Evolutionary conservation across 257 asterid genomes (phyloP).

Genomic region (Paraleonurus japonicus): DNA sequence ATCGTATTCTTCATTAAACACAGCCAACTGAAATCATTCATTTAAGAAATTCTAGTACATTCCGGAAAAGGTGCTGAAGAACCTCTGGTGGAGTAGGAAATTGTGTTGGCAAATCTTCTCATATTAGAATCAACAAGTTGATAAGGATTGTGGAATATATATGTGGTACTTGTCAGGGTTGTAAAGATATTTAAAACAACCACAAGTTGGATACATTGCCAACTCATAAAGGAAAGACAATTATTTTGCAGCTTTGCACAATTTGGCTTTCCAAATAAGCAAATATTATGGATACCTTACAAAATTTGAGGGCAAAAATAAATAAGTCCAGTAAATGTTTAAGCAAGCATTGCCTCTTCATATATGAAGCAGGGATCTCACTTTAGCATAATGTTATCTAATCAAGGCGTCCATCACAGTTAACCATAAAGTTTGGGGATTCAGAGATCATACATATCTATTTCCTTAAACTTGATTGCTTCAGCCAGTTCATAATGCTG

Average conservation of each 20-base stretch:
- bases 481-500: slow-evolving; percentile 86
- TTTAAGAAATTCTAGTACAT: background rate
- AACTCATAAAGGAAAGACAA: background rate
- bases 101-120: background rate
- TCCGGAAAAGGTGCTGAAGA: background rate
- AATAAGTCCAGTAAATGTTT: background rate
- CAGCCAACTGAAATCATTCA: background rate
- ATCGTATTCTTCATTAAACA: background rate
- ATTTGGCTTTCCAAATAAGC: background rate
- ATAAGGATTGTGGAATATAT: background rate
- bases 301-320: background rate
- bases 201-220: background rate
- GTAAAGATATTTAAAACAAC: background rate
- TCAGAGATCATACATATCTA: slow-evolving; percentile 73
- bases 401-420: slow-evolving; percentile 17
- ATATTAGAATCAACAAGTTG: background rate
- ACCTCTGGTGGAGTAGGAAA: background rate
- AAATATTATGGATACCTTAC: background rate
- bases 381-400: slow-evolving; percentile 10
- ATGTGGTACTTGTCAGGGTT: background rate
- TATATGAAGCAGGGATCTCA: slow-evolving; percentile 4
- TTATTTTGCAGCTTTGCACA: background rate
- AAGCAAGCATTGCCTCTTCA: slow-evolving; percentile 1
- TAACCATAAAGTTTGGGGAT: slow-evolving; percentile 15
- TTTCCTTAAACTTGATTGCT: slow-evolving; percentile 94